Base-by-base conservation (phyloP, 768 basidiomycete genomes). In the Dendrothele bispora region DNA sequence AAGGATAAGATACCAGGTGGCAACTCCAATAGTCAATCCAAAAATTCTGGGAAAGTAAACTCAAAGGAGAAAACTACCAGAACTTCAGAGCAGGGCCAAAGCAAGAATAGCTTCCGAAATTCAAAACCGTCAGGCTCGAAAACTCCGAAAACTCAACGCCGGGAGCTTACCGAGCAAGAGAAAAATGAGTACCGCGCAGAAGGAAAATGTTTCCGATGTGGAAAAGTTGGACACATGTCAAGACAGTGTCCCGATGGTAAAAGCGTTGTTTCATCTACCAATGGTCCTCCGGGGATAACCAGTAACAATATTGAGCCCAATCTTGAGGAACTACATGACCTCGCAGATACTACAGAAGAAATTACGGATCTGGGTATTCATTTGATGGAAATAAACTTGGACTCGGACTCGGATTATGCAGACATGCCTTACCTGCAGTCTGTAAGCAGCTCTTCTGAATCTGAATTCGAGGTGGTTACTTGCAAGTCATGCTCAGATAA, bases 201-300 rank as follows among this genome's bases (percentile, higher is more conserved):
- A 3, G 49, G 49, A 5, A 44, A 39, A 32, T 50, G 49, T 24
- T 50, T 50, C 42, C 49, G 36, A 28, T 50, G 49, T 39, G 36
- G 36, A 8, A 42, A 38, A 17, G 30, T 35, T 7, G 48, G 48
- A 7, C 48, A 50, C 24, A 50, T 50, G 48, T 22, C 41, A 6
- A 17, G 41, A 27, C 48, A 43, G 28, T 49, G 48, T 20, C 48
- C 48, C 14, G 7, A 43, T 11, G 41, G 48, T 7, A 50, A 50
- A 18, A 25, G 18, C 6, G n/a, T n/a, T n/a, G n/a, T n/a, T n/a
- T 43, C 40, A 14, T 22, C 44, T 11, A 17, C 20, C 29, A 28
- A 37, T 43, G 7, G 30, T 8, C 48, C 48, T 6, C 48, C 48
- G 3, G 48, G 48, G 2, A 50, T 50, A 7, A 26, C 40, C 11